Evolutionary conservation across 306 rosid genomes (phyloP).

Genomic region (Vachellia collinsii): DNA sequence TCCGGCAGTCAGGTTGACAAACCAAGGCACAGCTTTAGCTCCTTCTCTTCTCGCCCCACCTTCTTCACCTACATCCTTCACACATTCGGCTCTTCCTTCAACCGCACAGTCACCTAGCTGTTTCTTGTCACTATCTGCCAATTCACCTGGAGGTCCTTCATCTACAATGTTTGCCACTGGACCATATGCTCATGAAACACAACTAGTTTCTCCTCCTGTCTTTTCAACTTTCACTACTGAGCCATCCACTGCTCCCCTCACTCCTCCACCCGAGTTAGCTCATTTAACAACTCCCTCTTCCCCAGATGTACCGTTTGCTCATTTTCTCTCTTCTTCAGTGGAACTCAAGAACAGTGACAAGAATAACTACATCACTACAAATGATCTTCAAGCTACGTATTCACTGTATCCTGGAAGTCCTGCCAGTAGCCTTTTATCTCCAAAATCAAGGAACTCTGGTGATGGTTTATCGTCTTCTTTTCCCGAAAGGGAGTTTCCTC

Average conservation of each 20-base stretch:
- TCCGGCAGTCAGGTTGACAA: constrained; percentile 67
- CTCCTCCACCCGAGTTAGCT: constrained; percentile 99
- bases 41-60: constrained; percentile 98
- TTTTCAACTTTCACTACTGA: constrained; percentile 97
- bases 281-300: constrained; percentile 99
- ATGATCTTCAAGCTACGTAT: constrained; percentile 88
- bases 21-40: constrained; percentile 76
- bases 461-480: constrained; percentile 81
- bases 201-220: constrained; percentile 93
- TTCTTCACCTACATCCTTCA: constrained; percentile 94
- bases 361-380: constrained; percentile 69
- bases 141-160: constrained; percentile 99
- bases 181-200: constrained; percentile 95
- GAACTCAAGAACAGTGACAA: constrained; percentile 65
- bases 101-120: constrained; percentile 91
- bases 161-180: constrained; percentile 90
- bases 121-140: constrained; percentile 82
- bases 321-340: constrained; percentile 79
- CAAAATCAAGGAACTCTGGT: constrained; percentile 78
- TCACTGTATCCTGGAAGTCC: constrained; percentile 97
- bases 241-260: constrained; percentile 97
- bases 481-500: constrained; percentile 72
- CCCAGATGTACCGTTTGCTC: constrained; percentile 98
- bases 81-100: constrained; percentile 94
- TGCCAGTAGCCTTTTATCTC: constrained; percentile 76